These are phyloP conservation scores for Iris macrosiphon DNA, from an alignment of 106 monocot genomes.

Conservation along the genomic window DNA sequence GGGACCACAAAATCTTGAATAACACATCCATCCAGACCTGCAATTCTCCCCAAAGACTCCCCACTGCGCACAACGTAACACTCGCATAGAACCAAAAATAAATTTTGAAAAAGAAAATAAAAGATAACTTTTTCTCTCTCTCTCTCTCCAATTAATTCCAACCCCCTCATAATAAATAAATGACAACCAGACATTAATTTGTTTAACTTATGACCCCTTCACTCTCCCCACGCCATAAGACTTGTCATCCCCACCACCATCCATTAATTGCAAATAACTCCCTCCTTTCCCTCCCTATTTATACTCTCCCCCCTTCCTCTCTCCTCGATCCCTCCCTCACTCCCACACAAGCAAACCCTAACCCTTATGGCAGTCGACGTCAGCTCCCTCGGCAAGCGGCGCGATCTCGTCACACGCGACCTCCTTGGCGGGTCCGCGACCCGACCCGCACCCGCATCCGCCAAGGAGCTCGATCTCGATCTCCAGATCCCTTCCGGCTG, in stretches of 20 bases:
- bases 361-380: constrained; percentile 33
- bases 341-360: neutral
- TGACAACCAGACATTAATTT: neutral
- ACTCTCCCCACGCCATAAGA: neutral
- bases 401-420: constrained; percentile 19
- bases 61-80: no score
- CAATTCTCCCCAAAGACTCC: no score
- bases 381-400: constrained; percentile 8
- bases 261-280: neutral
- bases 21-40: no score
- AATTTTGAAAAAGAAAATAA: no score
- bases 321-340: neutral
- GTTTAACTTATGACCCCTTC: neutral
- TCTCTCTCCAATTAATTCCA: neutral
- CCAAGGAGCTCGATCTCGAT: constrained; percentile 31
- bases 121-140: neutral
- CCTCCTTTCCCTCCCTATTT: neutral
- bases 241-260: neutral
- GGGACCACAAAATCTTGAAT: no score
- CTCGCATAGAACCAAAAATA: no score
- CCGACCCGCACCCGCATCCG: neutral
- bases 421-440: constrained; percentile 13
- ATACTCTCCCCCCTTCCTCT: neutral
- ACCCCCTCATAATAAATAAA: neutral
- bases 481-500: constrained; percentile 15